Evolutionary conservation across 2,329 filamentous ascomycete genomes (phyloP).

Genomic region (Fusarium sp.): DNA sequence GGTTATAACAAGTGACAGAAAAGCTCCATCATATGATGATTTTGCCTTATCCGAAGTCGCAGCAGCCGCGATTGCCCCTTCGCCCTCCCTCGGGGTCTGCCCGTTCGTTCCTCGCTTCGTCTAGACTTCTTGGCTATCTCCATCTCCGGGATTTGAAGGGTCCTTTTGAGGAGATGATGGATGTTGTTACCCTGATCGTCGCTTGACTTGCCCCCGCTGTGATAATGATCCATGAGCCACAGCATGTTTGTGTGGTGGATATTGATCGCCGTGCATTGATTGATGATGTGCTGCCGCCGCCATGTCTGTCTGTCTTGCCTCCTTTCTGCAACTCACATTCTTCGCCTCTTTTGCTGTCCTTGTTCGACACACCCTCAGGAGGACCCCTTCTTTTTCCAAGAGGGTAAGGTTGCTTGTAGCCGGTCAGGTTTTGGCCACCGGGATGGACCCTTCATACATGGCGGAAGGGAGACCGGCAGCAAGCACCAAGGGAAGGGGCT

Average conservation of each 20-base stretch:
- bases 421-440: constrained; percentile 19
- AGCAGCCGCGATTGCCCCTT: not conserved
- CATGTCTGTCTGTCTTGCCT: not conserved
- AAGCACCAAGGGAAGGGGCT: not conserved
- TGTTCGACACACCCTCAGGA: constrained; percentile 17
- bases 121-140: not conserved
- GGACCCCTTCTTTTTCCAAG: not conserved
- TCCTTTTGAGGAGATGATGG: not conserved
- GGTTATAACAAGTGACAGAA: constrained; percentile 20
- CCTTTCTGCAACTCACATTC: not conserved
- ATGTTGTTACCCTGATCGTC: not conserved
- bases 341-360: not conserved
- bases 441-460: constrained; percentile 35
- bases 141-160: not conserved
- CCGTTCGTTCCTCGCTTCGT: not conserved
- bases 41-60: not conserved
- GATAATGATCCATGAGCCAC: not conserved
- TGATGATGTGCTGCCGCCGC: not conserved
- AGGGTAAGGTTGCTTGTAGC: not conserved
- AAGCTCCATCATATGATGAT: constrained; percentile 17
- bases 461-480: not conserved
- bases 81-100: constrained; percentile 19
- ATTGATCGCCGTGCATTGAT: not conserved
- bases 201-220: not conserved
- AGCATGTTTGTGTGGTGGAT: not conserved